These are phyloP conservation scores for Verticillium alfalfae DNA, from an alignment of 2,329 filamentous ascomycete species.

Conservation along the genomic window DNA sequence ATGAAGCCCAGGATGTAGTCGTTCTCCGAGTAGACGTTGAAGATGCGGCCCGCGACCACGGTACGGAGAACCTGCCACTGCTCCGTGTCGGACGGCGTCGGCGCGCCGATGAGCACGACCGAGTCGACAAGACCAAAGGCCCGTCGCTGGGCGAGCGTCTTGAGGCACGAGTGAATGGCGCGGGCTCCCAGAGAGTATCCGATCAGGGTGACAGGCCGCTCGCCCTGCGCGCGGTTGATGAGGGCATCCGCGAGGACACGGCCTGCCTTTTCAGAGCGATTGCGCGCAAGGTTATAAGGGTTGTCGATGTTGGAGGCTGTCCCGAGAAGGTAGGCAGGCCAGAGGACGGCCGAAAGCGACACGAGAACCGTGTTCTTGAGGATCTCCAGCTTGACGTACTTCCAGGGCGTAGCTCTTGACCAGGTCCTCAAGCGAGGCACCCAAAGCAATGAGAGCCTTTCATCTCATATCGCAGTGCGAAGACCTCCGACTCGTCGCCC, in stretches of 20 bases:
- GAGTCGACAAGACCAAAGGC: slow-evolving; percentile 82
- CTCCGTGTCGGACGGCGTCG: slow-evolving; percentile 63
- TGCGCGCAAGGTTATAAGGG: slow-evolving; percentile 72
- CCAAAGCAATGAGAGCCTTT: slow-evolving; percentile 71
- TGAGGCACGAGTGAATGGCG: slow-evolving; percentile 77
- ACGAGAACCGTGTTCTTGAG: slow-evolving; percentile 67
- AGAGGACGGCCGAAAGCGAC: slow-evolving; percentile 61
- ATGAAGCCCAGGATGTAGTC: slow-evolving; percentile 85
- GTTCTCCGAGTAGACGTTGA: slow-evolving; percentile 84
- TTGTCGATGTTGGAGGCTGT: slow-evolving; percentile 70
- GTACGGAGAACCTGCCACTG: slow-evolving; percentile 74
- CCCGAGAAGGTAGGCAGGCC: slow-evolving; percentile 63
- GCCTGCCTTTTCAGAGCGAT: slow-evolving; percentile 75
- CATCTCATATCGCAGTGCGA: slow-evolving; percentile 80
- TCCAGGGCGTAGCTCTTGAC: slow-evolving; percentile 71
- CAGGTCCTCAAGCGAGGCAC: slow-evolving; percentile 65
- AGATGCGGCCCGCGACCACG: slow-evolving; percentile 74
- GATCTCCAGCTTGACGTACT: slow-evolving; percentile 66
- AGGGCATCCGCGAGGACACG: slow-evolving; percentile 75
- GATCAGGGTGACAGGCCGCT: slow-evolving; percentile 72
- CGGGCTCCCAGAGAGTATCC: slow-evolving; percentile 79
- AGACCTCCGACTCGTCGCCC: slow-evolving; percentile 69
- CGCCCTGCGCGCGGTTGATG: slow-evolving; percentile 75
- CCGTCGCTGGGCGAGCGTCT: slow-evolving; percentile 67
- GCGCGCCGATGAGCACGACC: slow-evolving; percentile 76